These are phyloP conservation scores for Cutaneotrichosporon sp. DNA, from an alignment of 1,284 basidiomycete species.

Conservation along the genomic window DNA sequence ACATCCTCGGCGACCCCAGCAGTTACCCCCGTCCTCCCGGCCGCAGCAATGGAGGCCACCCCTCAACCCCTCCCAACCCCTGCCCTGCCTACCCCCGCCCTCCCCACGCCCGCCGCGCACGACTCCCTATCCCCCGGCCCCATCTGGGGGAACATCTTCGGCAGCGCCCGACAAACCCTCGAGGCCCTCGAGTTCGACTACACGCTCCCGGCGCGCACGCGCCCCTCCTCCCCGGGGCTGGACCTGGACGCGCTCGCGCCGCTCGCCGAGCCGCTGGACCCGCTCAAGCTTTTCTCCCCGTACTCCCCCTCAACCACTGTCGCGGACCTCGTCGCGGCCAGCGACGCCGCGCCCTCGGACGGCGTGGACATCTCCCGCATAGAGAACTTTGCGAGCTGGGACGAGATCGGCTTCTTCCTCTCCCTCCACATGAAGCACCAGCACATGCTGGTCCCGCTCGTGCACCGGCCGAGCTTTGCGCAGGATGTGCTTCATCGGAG, in stretches of 20 bases:
- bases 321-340: not conserved
- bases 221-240: not conserved
- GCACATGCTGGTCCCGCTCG: constrained; percentile 33
- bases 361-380: constrained; percentile 14
- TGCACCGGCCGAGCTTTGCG: constrained; percentile 36
- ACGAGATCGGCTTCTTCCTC: constrained; percentile 34
- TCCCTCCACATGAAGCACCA: constrained; percentile 34
- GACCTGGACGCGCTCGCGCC: not conserved
- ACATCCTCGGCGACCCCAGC: not conserved
- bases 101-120: not conserved
- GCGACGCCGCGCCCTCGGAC: not conserved
- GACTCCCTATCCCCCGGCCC: not conserved
- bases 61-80: too few species aligned
- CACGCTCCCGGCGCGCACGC: constrained; percentile 6
- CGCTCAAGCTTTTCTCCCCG: not conserved
- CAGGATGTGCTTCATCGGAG: constrained; percentile 32
- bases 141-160: constrained; percentile 8
- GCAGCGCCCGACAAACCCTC: constrained; percentile 14
- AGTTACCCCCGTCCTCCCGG: not conserved
- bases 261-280: not conserved
- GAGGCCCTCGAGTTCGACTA: constrained; percentile 16
- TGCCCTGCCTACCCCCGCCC: too few species aligned
- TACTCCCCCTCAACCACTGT: constrained; percentile 8
- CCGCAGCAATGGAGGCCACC: not conserved
- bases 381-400: constrained; percentile 29